phyloP scores from a whole-genome alignment of 352 stramenopile genomes.

The Phytophthora cryptogea region DNA sequence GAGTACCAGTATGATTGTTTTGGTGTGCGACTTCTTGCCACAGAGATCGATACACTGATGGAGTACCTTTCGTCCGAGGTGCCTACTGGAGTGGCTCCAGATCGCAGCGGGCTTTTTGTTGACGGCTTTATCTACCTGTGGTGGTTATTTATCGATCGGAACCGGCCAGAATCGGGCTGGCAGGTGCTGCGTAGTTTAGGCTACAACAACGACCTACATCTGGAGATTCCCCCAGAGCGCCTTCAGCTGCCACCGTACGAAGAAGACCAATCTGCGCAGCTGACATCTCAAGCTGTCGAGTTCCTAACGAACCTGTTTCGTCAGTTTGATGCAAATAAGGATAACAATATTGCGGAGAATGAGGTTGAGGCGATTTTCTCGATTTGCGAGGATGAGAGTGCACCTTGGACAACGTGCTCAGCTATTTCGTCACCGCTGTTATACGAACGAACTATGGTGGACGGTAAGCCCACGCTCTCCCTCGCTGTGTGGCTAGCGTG shows the following conservation, averaged over 20 bases:
- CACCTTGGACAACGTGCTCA: slow-evolving; percentile 74
- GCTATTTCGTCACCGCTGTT: slow-evolving; percentile 57
- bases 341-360: slow-evolving; percentile 67
- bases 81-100: slow-evolving; percentile 65
- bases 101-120: slow-evolving; percentile 69
- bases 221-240: slow-evolving; percentile 77
- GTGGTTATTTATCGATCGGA: slow-evolving; percentile 89
- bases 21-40: slow-evolving; percentile 72
- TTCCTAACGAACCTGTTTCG: slow-evolving; percentile 80
- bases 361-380: slow-evolving; percentile 84
- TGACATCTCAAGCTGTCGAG: slow-evolving; percentile 64
- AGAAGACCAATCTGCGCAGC: slow-evolving; percentile 77
- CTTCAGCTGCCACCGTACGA: slow-evolving; percentile 60
- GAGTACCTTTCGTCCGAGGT: slow-evolving; percentile 75
- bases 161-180: slow-evolving; percentile 89
- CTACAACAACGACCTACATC: slow-evolving; percentile 80
- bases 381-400: slow-evolving; percentile 73
- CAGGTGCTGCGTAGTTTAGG: slow-evolving; percentile 80
- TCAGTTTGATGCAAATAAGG: slow-evolving; percentile 87
- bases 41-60: slow-evolving; percentile 88
- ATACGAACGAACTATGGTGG: slow-evolving; percentile 57
- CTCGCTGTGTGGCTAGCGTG: slow-evolving; percentile 68
- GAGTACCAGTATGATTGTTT: slow-evolving; percentile 91
- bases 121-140: slow-evolving; percentile 86
- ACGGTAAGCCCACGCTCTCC: slow-evolving; percentile 57